Base-by-base conservation (phyloP, 2,329 filamentous ascomycete species). In the Botrytis porri region DNA sequence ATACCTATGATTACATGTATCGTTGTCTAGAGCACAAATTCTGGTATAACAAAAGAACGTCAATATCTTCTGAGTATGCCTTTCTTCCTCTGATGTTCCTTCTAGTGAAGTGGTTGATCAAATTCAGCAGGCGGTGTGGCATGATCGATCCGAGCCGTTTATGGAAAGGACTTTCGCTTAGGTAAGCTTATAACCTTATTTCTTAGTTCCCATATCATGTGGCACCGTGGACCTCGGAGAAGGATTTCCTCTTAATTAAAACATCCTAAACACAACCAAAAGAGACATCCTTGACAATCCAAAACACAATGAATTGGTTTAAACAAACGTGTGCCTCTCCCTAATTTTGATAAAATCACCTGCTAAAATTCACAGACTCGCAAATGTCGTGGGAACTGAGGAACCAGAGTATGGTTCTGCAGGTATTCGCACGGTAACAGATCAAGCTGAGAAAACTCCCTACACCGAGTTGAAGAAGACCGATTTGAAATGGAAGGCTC, bases 341-440 rank as follows among this genome's bases (percentile, higher is more conserved):
- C 54, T 45, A n/a, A 67, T 20, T n/a, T 59, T 57, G 61, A 29
- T 54, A 22, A 67, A 59, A 37, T 6, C 51, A 72, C 37, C n/a
- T 39, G 63, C 70, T 72, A 72, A 72, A 57, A 35, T 69, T 69
- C 20, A 69, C 78, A 91, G 88, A 82, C 83, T 92, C 84, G 88
- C 88, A 83, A 87, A 95, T 83, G 94, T 97, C 82, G 95, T 95
- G 81, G 95, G 97, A 84, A 98, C 96, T 71, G 93, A 97, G 83
- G 95, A 98, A 87, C 95, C 95, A 81, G 93, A 97, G 84, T 98
- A 99, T 83, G 96, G 96, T 77, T 90, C 95, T 67, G 88, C 90
- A 14, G 95, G 95, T 80, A 94, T 98, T 83, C 92, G 89, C 81
- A 91, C 95, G 37, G 94, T 99, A 77, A 90, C 93, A 76, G 88